phyloP scores from a whole-genome alignment of 176 grass and related monocot species.

The Aechmea fasciata region DNA sequence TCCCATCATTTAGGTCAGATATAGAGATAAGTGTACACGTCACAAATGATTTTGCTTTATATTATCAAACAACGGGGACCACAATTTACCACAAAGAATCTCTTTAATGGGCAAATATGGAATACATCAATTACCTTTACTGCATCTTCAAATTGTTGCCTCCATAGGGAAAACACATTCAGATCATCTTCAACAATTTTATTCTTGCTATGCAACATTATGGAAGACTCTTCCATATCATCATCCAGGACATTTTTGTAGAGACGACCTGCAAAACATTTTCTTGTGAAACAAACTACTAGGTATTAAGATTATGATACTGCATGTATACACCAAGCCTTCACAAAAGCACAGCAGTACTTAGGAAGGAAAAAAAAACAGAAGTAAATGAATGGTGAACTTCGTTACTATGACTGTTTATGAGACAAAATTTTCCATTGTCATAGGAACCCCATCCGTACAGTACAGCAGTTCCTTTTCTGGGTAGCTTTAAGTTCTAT shows the following conservation, averaged over 20 bases:
- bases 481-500: too few relatives aligned
- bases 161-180: constrained; percentile 42
- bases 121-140: constrained; percentile 37
- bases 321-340: neutral
- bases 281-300: neutral
- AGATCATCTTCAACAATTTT: constrained; percentile 19
- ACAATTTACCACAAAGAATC: neutral
- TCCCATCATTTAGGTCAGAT: too few relatives aligned
- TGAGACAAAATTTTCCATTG: too few relatives aligned
- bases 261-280: constrained; percentile 11
- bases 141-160: constrained; percentile 57
- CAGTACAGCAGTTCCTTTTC: too few relatives aligned
- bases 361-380: too few relatives aligned
- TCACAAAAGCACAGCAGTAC: too few relatives aligned
- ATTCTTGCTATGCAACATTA: constrained; percentile 2
- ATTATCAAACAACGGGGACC: neutral
- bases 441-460: too few relatives aligned
- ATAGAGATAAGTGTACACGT: too few relatives aligned
- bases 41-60: neutral
- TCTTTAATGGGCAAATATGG: neutral
- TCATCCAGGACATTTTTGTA: constrained; percentile 43
- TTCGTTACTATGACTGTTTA: too few relatives aligned
- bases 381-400: too few relatives aligned
- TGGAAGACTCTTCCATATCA: constrained; percentile 43
- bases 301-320: neutral